Evolutionary conservation across 2,329 filamentous ascomycete genomes (phyloP), one percentile per base, ranked within the genome.

Genomic region (Calonectria pteridis): DNA sequence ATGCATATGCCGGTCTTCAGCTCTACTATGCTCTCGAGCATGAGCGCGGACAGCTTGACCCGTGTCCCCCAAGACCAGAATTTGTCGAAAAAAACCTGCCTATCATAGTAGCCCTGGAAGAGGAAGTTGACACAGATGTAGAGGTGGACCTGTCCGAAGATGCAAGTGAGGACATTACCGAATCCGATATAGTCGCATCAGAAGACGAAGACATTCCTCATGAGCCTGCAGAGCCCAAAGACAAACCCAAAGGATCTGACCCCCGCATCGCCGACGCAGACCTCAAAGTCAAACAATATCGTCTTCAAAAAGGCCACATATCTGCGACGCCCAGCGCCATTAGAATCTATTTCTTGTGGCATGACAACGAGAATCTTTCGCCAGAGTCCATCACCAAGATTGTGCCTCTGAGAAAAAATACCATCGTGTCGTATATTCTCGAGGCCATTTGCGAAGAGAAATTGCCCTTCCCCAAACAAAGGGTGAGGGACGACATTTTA

Each of bases 1-100:
- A 98, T 82, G 93, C 95, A 0, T 98, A 98, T 81, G 95, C 94
- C 73, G 91, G 92, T 53, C 84, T 94, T 14, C 93, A 94, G 70
- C 86, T 98, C 1, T 98, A 91, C 80, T 87, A 94, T 73, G 88
- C 89, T 1, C 86, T 98, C 55, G 93, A 98, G 71, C 85, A 90
- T 64, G 91, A 93, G 78, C 89, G 96, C 20, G 87, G 90, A 77
- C 85, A 87, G 9, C 86, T 98, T 74, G 84, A 90, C 16, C 95
- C 95, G 1, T 89, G 86, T 3, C 96, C 96, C 6, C 93, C 94
- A 4, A 87, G 90, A 9, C 95, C 95, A 0, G 88, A 89, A 20
- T 89, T 91, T 77, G 92, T 90, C 4, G 95, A 97, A 80, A 86
- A 92, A 6, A 88, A 92, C 53, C 79, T 90, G 29, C 92, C 93